These are phyloP conservation scores for Fusarium azukiicola DNA, from an alignment of 2,329 filamentous ascomycete genomes.

Conservation along the genomic window DNA sequence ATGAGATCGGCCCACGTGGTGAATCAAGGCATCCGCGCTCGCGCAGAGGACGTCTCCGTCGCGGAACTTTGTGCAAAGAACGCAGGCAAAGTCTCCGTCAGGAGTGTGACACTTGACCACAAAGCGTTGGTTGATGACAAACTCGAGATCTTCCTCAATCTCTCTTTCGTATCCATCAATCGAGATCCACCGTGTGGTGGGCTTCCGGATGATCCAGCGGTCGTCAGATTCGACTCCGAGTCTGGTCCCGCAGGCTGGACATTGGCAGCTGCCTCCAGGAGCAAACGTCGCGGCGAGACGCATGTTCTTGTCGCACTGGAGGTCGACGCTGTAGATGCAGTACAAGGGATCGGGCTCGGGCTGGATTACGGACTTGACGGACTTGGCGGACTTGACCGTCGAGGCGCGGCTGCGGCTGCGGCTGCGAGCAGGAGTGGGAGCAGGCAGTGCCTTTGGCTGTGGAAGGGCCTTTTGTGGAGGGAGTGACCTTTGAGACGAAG, in stretches of 20 bases:
- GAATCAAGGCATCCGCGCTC: constrained; percentile 43
- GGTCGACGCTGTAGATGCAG: constrained; percentile 51
- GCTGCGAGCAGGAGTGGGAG: not conserved
- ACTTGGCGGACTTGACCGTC: not conserved
- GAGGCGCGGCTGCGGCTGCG: constrained; percentile 14
- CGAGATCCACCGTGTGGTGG: constrained; percentile 26
- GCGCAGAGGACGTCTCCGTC: constrained; percentile 47
- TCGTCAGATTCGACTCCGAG: constrained; percentile 47
- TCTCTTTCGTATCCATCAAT: constrained; percentile 43
- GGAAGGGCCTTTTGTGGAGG: constrained; percentile 11
- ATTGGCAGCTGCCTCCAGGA: constrained; percentile 40
- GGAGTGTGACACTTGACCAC: constrained; percentile 51
- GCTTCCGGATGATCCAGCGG: constrained; percentile 50
- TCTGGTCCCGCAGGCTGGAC: constrained; percentile 46
- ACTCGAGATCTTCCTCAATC: constrained; percentile 51
- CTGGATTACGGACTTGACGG: not conserved
- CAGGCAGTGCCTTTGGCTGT: not conserved
- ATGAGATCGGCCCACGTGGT: constrained; percentile 48
- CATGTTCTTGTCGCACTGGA: constrained; percentile 40
- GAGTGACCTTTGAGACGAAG: constrained; percentile 25
- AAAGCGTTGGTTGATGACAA: constrained; percentile 49
- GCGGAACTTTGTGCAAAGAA: constrained; percentile 48
- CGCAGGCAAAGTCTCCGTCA: constrained; percentile 50
- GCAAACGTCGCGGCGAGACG: constrained; percentile 45
- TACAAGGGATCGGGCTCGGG: constrained; percentile 42